phyloP scores from a whole-genome alignment of 495 filamentous ascomycete species.

The Penicillium steckii region DNA sequence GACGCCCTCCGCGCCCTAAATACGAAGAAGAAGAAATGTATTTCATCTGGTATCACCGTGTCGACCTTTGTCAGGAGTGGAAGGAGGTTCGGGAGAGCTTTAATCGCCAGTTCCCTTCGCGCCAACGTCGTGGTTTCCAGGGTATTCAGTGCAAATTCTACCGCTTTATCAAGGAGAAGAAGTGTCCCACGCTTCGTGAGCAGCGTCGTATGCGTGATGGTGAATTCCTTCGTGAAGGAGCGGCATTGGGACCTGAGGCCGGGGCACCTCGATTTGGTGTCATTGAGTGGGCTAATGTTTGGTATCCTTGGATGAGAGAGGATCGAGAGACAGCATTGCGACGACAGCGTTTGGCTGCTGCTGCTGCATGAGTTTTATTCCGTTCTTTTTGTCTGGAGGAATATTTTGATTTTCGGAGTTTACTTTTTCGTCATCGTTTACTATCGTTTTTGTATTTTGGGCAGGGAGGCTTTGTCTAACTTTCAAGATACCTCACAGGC shows the following conservation, averaged over 20 bases:
- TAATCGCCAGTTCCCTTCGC: conserved; percentile 47
- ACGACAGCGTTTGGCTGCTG: neutral
- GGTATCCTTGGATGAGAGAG: conserved; percentile 48
- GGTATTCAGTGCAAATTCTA: conserved; percentile 58
- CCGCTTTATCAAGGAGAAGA: conserved; percentile 49
- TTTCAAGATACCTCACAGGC: conserved; percentile 1
- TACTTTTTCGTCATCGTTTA: neutral
- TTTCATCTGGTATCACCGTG: conserved; percentile 58
- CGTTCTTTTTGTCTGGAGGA: conserved; percentile 5
- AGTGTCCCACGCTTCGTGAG: conserved; percentile 44
- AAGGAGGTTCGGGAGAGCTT: conserved; percentile 49
- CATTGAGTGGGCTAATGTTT: conserved; percentile 38
- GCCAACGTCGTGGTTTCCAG: conserved; percentile 44
- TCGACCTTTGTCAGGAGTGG: conserved; percentile 52
- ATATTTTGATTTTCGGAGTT: conserved; percentile 4
- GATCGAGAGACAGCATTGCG: conserved; percentile 6
- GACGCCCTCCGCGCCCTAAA: conserved; percentile 47
- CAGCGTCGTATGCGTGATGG: conserved; percentile 47
- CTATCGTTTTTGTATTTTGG: conserved; percentile 4
- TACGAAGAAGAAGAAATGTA: conserved; percentile 54
- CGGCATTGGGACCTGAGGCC: conserved; percentile 8
- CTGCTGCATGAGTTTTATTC: conserved; percentile 9
- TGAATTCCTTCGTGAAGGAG: conserved; percentile 37
- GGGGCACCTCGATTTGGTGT: conserved; percentile 33
- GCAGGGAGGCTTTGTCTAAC: conserved; percentile 3